A percentile compares a stretch with the other conserved stretches of the same genome.
Evolutionary conservation across 441 rosid genomes (phyloP).

Genomic region (Arabidopsis lyrata): DNA sequence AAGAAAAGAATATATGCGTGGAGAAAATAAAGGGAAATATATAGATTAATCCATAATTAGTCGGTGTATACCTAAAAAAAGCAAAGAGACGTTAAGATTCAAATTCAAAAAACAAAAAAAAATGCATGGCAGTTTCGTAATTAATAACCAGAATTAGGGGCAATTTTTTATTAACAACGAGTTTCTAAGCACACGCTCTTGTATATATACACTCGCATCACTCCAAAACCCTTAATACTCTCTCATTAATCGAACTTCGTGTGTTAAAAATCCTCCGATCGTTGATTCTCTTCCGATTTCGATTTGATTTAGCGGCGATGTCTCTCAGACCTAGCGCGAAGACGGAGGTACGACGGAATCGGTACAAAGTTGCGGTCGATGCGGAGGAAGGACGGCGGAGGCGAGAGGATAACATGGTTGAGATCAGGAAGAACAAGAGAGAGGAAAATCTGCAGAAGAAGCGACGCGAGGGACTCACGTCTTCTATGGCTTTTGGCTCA

Average conservation of each 20-base stretch:
- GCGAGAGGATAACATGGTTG: conserved; percentile 72
- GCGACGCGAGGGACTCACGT: conserved; percentile 56
- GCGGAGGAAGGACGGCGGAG: conserved; percentile 72
- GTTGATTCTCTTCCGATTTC: conserved; percentile 11
- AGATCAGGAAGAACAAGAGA: conserved; percentile 69
- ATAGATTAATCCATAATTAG: conserved; percentile 18
- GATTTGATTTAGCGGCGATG: conserved; percentile 41
- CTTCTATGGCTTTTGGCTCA: conserved; percentile 42
- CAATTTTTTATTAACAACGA: neutral
- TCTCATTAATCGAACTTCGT: conserved; percentile 6
- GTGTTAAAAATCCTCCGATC: neutral
- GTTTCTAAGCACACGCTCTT: conserved; percentile 24
- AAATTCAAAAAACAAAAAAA: conserved; percentile 32
- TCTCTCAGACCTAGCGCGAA: conserved; percentile 69
- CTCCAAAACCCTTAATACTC: conserved; percentile 31
- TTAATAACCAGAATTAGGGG: neutral
- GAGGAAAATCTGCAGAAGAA: conserved; percentile 70
- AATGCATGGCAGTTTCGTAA: conserved; percentile 8
- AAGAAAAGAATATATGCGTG: neutral
- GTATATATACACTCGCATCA: conserved; percentile 23
- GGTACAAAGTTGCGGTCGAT: conserved; percentile 66
- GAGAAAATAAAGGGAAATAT: conserved; percentile 17
- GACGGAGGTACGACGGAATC: conserved; percentile 64
- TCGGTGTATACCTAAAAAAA: conserved; percentile 30
- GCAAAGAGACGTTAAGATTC: conserved; percentile 44